These are phyloP conservation scores for Metarhizium robertsii DNA, from an alignment of 2,329 filamentous ascomycete genomes.

Conservation along the genomic window DNA sequence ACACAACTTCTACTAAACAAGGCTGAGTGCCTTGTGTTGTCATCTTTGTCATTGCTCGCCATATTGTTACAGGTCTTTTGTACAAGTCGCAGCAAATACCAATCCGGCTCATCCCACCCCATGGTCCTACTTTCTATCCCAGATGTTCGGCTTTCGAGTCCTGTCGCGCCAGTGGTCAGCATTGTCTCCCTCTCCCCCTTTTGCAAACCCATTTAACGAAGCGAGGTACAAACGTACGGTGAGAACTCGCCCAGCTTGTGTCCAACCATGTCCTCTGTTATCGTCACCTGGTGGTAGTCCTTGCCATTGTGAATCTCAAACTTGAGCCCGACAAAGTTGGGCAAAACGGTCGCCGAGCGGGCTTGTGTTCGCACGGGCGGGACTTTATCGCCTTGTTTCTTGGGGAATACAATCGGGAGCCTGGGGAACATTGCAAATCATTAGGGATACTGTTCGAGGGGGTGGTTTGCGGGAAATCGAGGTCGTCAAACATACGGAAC, in stretches of 20 bases:
- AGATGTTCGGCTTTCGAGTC: conserved; percentile 50
- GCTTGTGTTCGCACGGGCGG: conserved; percentile 79
- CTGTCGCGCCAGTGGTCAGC: conserved; percentile 21
- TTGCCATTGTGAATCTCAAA: conserved; percentile 93
- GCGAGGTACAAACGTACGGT: conserved; percentile 47
- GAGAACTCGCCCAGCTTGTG: conserved; percentile 92
- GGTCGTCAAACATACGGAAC: conserved; percentile 35
- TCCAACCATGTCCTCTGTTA: conserved; percentile 94
- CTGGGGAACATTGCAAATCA: conserved; percentile 21
- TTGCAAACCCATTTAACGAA: too few relatives aligned
- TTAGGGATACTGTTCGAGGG: conserved; percentile 3
- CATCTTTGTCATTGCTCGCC: background rate
- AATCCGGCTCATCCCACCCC: conserved; percentile 1
- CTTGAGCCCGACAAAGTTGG: conserved; percentile 81
- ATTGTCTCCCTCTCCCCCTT: background rate
- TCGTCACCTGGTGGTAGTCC: conserved; percentile 68
- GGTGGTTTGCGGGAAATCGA: background rate
- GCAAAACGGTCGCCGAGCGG: conserved; percentile 79
- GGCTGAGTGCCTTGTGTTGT: background rate
- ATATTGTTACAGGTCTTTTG: background rate
- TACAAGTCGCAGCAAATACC: background rate
- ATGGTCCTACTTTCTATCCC: conserved; percentile 28
- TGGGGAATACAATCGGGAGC: conserved; percentile 54
- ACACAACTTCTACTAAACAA: background rate
- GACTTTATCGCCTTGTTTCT: conserved; percentile 50